Percentiles rank a stretch among this genome's conserved stretches.
Conservation (phyloP, 257 asterid species). For the Petunia axillaris region DNA sequence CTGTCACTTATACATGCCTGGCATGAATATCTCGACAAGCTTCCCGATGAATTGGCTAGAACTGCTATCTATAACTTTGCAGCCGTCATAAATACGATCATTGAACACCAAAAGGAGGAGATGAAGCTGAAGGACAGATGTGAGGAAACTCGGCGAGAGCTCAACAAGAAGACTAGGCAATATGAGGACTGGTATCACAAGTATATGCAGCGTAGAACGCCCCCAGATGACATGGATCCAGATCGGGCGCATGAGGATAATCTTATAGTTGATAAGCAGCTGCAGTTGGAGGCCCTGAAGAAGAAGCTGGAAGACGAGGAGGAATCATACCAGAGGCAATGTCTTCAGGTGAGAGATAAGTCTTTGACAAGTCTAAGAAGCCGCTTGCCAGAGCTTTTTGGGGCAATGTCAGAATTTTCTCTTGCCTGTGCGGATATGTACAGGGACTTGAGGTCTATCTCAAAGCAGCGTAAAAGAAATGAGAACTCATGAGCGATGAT, state of each 20-base stretch:
- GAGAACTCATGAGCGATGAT: slow-evolving; percentile 32
- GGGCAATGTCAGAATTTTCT: slow-evolving; percentile 68
- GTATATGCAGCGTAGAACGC: slow-evolving; percentile 64
- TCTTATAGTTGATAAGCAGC: slow-evolving; percentile 51
- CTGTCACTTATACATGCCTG: slow-evolving; percentile 64
- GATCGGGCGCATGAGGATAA: slow-evolving; percentile 49
- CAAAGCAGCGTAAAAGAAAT: slow-evolving; percentile 42
- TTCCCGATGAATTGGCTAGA: slow-evolving; percentile 81
- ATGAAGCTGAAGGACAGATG: slow-evolving; percentile 68
- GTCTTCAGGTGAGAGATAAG: slow-evolving; percentile 80
- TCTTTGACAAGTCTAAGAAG: slow-evolving; percentile 70
- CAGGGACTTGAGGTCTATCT: slow-evolving; percentile 56
- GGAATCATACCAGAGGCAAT: slow-evolving; percentile 64
- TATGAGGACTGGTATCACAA: slow-evolving; percentile 76
- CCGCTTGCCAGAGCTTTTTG: slow-evolving; percentile 78
- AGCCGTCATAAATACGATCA: slow-evolving; percentile 61
- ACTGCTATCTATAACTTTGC: slow-evolving; percentile 72
- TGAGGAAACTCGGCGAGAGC: slow-evolving; percentile 71
- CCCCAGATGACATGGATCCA: slow-evolving; percentile 68
- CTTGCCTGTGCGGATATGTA: slow-evolving; percentile 88
- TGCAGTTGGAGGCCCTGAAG: slow-evolving; percentile 54
- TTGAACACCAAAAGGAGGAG: slow-evolving; percentile 83
- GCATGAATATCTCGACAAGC: slow-evolving; percentile 73
- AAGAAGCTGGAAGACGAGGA: slow-evolving; percentile 70
- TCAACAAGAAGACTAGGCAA: slow-evolving; percentile 57